These are phyloP conservation scores for Rosa lucieae DNA, from an alignment of 306 rosid genomes.

Conservation along the genomic window DNA sequence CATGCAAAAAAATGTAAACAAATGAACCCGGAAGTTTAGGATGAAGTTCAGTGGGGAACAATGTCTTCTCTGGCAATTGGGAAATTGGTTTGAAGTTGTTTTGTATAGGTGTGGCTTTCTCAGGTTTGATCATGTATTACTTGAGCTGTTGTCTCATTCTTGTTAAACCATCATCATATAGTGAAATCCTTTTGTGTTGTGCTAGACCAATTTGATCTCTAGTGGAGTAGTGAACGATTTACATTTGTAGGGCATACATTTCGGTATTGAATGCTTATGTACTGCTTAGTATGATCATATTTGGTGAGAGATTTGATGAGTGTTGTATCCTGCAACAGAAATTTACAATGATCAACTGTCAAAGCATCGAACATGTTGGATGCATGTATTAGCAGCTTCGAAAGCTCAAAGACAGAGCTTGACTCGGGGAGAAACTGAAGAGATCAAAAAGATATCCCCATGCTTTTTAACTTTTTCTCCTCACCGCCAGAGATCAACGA, in stretches of 20 bases:
- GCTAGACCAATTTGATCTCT: neutral
- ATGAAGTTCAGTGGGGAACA: neutral
- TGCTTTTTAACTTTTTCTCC: constrained; percentile 25
- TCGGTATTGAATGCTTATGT: neutral
- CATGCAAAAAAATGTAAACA: neutral
- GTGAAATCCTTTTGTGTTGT: neutral
- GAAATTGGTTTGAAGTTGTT: too few relatives aligned
- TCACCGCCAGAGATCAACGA: constrained; percentile 32
- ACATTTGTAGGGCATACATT: neutral
- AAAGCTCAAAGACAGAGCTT: constrained; percentile 14
- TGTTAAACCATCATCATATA: neutral
- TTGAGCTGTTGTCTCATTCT: neutral
- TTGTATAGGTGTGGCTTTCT: neutral
- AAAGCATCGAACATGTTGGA: constrained; percentile 32
- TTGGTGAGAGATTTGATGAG: neutral
- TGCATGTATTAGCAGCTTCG: constrained; percentile 18
- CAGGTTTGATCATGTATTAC: neutral
- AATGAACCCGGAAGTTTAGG: neutral
- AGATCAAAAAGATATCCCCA: constrained; percentile 17
- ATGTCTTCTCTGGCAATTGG: neutral
- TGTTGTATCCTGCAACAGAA: constrained; percentile 26
- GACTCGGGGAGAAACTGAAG: constrained; percentile 17
- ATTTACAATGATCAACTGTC: constrained; percentile 5
- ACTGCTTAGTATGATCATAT: neutral
- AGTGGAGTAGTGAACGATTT: neutral